Percentiles rank a stretch among this genome's conserved stretches.
These are phyloP conservation scores for Fusarium multiceps DNA, from an alignment of 2,329 filamentous ascomycete species.

Conservation along the genomic window DNA sequence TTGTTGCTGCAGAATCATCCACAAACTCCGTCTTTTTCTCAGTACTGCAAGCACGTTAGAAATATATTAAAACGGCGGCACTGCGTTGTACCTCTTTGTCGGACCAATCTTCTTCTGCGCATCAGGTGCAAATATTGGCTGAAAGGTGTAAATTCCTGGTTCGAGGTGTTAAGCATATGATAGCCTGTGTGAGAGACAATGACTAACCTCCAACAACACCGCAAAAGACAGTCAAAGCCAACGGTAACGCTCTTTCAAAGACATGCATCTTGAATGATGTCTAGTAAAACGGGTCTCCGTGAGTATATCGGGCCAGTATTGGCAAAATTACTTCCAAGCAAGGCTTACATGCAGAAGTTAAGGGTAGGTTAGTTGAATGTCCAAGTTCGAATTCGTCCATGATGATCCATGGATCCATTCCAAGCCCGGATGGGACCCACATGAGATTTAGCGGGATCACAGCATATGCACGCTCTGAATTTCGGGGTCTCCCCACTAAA, in stretches of 20 bases:
- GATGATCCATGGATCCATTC: constrained; percentile 1
- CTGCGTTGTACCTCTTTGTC: constrained; percentile 20
- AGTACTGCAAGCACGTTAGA: constrained; percentile 13
- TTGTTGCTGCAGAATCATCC: constrained; percentile 26
- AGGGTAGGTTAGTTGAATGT: background rate
- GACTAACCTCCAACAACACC: constrained; percentile 52
- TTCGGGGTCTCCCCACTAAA: constrained; percentile 23
- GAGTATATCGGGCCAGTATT: background rate
- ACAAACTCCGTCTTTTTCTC: constrained; percentile 15
- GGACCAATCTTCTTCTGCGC: constrained; percentile 18
- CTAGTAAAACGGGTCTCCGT: background rate
- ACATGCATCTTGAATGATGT: constrained; percentile 46
- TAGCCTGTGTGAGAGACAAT: background rate
- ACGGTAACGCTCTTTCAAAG: constrained; percentile 51
- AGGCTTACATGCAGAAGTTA: constrained; percentile 1
- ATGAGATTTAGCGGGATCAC: constrained; percentile 16
- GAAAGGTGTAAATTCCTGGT: constrained; percentile 54
- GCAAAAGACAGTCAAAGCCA: constrained; percentile 52
- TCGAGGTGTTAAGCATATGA: constrained; percentile 21
- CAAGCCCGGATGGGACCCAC: constrained; percentile 1
- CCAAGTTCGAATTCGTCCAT: background rate
- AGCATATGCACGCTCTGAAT: constrained; percentile 4
- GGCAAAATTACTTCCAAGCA: background rate
- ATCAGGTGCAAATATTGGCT: constrained; percentile 49
- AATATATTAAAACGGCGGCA: too few relatives aligned